These are phyloP conservation scores for Exophiala lecanii-corni DNA, from an alignment of 2,329 filamentous ascomycete genomes.

Conservation along the genomic window DNA sequence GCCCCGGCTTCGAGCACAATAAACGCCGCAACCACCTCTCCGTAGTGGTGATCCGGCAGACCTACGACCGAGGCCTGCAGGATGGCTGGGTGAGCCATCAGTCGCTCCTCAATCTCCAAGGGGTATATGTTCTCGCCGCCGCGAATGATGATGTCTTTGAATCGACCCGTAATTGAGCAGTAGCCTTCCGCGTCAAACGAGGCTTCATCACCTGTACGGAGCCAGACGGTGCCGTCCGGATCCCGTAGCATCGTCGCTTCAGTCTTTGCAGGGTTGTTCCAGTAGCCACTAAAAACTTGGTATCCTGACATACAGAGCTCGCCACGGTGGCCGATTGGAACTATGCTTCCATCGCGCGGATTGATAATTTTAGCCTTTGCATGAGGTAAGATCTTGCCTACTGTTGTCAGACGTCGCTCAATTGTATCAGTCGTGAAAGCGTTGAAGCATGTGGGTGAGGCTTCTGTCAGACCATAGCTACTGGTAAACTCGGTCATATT, in stretches of 20 bases:
- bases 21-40: slow-evolving; percentile 68
- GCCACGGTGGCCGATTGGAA: slow-evolving; percentile 64
- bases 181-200: slow-evolving; percentile 71
- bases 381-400: slow-evolving; percentile 76
- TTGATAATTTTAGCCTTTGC: slow-evolving; percentile 74
- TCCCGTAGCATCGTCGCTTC: slow-evolving; percentile 54
- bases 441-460: slow-evolving; percentile 66
- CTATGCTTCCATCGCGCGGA: slow-evolving; percentile 54
- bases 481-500: slow-evolving; percentile 83
- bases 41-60: slow-evolving; percentile 64
- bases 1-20: slow-evolving; percentile 50
- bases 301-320: slow-evolving; percentile 83
- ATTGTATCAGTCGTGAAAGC: slow-evolving; percentile 72
- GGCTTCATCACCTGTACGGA: slow-evolving; percentile 88
- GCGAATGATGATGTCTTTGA: slow-evolving; percentile 87
- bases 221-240: slow-evolving; percentile 61
- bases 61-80: slow-evolving; percentile 63
- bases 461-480: slow-evolving; percentile 96
- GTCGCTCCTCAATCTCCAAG: slow-evolving; percentile 80
- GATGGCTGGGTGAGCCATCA: slow-evolving; percentile 64
- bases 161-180: slow-evolving; percentile 61
- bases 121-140: slow-evolving; percentile 92
- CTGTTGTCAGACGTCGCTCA: slow-evolving; percentile 64
- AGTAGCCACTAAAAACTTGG: slow-evolving; percentile 86
- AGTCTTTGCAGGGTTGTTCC: slow-evolving; percentile 64